A percentile compares a stretch with the other conserved stretches of the same genome.
phyloP scores from a whole-genome alignment of 2,329 filamentous ascomycete species.

The Sphaceloma murrayae region DNA sequence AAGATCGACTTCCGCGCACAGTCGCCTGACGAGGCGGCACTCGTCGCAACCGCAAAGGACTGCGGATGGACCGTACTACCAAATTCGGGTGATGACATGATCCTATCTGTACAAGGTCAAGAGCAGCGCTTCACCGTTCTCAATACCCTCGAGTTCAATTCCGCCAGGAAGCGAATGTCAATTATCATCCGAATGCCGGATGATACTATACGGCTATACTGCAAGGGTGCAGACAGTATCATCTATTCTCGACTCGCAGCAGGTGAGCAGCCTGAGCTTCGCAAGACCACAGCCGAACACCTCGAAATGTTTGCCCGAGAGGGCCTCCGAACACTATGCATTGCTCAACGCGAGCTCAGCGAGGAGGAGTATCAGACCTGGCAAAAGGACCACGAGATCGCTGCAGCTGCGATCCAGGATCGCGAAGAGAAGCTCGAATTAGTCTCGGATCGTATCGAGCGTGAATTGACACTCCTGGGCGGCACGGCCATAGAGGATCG shows the following conservation, averaged over 20 bases:
- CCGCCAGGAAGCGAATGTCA: slow-evolving; percentile 93
- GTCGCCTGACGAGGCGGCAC: slow-evolving; percentile 88
- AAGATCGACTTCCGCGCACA: slow-evolving; percentile 94
- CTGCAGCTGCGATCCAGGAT: slow-evolving; percentile 71
- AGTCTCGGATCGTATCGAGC: slow-evolving; percentile 83
- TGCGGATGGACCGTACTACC: slow-evolving; percentile 91
- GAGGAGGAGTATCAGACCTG: slow-evolving; percentile 78
- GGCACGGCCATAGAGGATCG: slow-evolving; percentile 97
- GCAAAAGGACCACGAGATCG: slow-evolving; percentile 79
- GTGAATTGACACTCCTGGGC: slow-evolving; percentile 75
- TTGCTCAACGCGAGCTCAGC: slow-evolving; percentile 69
- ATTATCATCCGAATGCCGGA: slow-evolving; percentile 93
- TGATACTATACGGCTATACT: slow-evolving; percentile 79
- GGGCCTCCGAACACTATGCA: slow-evolving; percentile 86
- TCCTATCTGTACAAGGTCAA: slow-evolving; percentile 76
- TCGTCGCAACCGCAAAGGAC: slow-evolving; percentile 89
- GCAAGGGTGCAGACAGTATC: slow-evolving; percentile 94
- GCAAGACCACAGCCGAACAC: slow-evolving; percentile 78
- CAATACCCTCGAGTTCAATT: slow-evolving; percentile 96
- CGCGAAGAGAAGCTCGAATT: slow-evolving; percentile 89
- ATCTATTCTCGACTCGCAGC: slow-evolving; percentile 85
- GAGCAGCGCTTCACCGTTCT: slow-evolving; percentile 79
- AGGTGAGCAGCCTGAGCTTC: slow-evolving; percentile 76
- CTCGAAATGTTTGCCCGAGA: slow-evolving; percentile 95
- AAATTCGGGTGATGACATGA: slow-evolving; percentile 66